Evolutionary conservation across 352 stramenopile genomes (phyloP), one percentile per base, ranked within the genome.

Genomic region (Phytophthora hybrid): DNA sequence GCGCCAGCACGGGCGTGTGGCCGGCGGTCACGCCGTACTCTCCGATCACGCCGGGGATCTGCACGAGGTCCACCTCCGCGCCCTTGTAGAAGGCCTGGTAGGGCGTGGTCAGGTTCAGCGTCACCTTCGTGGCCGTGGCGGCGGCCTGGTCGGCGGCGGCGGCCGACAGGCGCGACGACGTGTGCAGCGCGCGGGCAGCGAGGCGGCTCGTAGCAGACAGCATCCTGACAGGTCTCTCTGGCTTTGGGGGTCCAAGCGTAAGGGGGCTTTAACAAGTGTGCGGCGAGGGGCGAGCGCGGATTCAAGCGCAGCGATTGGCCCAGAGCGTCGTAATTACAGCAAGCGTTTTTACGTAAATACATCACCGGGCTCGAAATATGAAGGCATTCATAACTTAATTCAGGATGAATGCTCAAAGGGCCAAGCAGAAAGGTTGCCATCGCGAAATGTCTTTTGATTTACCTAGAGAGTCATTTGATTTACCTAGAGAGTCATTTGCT

Each of bases 1-100:
- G 96, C 54, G 96, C 90, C 51, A 99, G 94, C 71, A 99, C 96
- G 46, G 98, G 96, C 69, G 97, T 96, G 93, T 99, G 97, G 74
- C 96, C 93, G 8, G 95, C 95, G 13, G 97, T 99, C 37, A 99
- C 94, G 83, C 98, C 98, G 83, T 99, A 99, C 87, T 99, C 97
- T 74, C 97, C 98, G 57, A 96, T 95, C 32, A 93, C 82, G 60
- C 97, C 97, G 13, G 97, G 98, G 79, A 99, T 94, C 83, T 98
- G 95, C 54, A 99, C 94, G 46, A 94, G 84, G 71, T 97, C 87
- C 57, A 99, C 96, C 66, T 88, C 74, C 18, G 87, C 87, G 70
- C 84, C 80, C 71, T 87, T 88, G 80, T 93, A 95, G 74, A 96
- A 93, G 56, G 87, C 82, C 71, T 93, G 79, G 77, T 93, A 93